Base-by-base conservation (phyloP, 2,329 filamentous ascomycete genomes). In the Phialocephala sp. region DNA sequence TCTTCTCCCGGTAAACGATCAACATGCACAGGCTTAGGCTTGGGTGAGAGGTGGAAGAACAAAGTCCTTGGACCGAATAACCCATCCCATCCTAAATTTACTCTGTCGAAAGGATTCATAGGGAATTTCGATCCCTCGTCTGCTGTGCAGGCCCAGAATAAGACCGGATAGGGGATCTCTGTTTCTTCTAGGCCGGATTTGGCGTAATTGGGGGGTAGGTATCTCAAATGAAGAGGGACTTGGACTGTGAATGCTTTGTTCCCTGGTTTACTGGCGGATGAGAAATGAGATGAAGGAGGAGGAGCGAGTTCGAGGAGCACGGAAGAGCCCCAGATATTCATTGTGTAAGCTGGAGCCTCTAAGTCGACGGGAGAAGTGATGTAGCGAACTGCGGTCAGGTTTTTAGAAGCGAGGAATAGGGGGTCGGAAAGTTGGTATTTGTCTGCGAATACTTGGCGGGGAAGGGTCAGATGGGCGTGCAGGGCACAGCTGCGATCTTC, bases 131-230 rank as follows among this genome's bases (percentile, higher is more conserved):
- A 84, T 0, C 85, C 87, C 60, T 87, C 84, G 11, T 87, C 85
- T 0, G 89, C 86, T 8, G 85, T 83, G 75, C 94, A 98, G 0
- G 93, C 93, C 94, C 94, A 97, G 81, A 97, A 97, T 0, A 97
- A 85, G 0, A 87, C 85, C 0, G 94, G 94, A 80, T 91, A 94
- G 0, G 94, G 91, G 0, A 95, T 77, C n/a, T 87, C 80, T 0
- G 89, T 77, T 4, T 82, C 71, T 2, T 79, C 77, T 68, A 86
- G 82, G 2, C 89, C 89, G 2, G 82, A 82, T 52, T 78, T 76
- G 3, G 64, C 67, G 24, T 67, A 69, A 0, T 84, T 82, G 0
- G 91, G 91, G 6, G 83, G 79, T 4, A 97, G 83, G 76, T 97
- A 98, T 37, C 94, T 90, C 2, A 97, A 83, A 75, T 98, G 94